Evolutionary conservation across 2,329 filamentous ascomycete species (phyloP), one percentile per base, ranked within the genome.

Genomic region (Ceratocystiopsis sp.): DNA sequence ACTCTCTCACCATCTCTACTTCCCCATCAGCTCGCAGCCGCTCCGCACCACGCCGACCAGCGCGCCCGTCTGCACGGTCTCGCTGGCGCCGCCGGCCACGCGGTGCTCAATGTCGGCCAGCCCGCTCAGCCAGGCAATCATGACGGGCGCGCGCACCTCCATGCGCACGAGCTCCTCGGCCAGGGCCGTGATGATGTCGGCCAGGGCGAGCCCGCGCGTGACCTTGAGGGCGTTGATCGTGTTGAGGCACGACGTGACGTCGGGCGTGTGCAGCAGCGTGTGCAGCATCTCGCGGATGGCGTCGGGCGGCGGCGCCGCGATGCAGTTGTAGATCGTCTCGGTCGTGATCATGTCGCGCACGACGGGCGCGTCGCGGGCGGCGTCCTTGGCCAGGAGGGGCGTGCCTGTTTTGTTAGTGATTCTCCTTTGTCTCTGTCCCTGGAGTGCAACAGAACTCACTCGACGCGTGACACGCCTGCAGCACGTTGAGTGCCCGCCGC

Each of bases 261-360:
- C 89, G 43, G 77, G 74, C 2, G 84, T 95, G 43, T 73, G 78
- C 25, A 96, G 72, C 32, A 98, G 69, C 0, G 85, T 93, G 50
- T 80, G 73, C 51, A 87, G 69, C 43, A 98, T 96, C 52, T 82
- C 76, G 50, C 75, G 71, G 55, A 96, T 85, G 53, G 94, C 89
- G 19, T 80, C 76, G 1, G 91, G 91, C 51, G 93, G 87, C 4
- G 91, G 91, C 2, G 89, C 89, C 10, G 91, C 91, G 56, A 98
- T 93, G 61, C 91, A 98, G 61, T 86, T 87, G 68, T 95, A 98
- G 55, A 98, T 96, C 9, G 84, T 85, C 57, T 94, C 82, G 34
- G 83, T 94, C 51, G 95, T 94, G 51, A 84, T 74, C 46, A 53
- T 69, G 29, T 96, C 89, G 36, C 85, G 73, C 44, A 80, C 68